Base-by-base conservation (phyloP, 192 early-diverging fungal genomes). In the Chytriomyces hyalinus region DNA sequence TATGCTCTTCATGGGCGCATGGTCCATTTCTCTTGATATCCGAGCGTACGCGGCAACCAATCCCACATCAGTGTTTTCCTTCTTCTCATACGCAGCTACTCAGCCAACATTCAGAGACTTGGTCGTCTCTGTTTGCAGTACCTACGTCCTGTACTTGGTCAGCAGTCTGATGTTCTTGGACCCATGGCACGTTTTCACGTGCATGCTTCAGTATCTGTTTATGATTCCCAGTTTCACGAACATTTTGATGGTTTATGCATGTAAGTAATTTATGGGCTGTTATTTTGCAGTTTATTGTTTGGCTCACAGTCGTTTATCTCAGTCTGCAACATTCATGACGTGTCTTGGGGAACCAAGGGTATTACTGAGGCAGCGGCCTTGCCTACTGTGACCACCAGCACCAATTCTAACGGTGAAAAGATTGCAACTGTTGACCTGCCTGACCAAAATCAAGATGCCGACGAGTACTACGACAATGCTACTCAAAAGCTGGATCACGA, bases 241-340 rank as follows among this genome's bases (percentile, higher is more conserved):
- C 86, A 96, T 97, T 80, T 83, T 97, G 51, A 94, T 91, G 90
- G 91, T 97, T 26, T 97, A 96, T 62, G 93, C 95, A 3, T 96
- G 83, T 86, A 59, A 84, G 78, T 84, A 26, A 1, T n/a, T 36
- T 2, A 36, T 1, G 36, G 6, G 8, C 68, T 48, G n/a, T 22
- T 4, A 1, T 22, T 78, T 64, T 20, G 7, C 36, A 46, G 36
- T 59, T 77, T 60, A 20, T 17, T 24, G 9, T 22, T 26, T 76
- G 24, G 10, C 53, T 26, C n/a, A 62, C 61, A 8, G 47, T 10
- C 48, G 26, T 57, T 53, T 61, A 45, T 82, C 62, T 45, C 43
- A 86, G 80, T 89, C 70, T 85, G 81, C 78, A 88, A 88, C 76
- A 75, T 87, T 63, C 87, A 88, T 59, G 87, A 88, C 69, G 68